Conservation (phyloP, 176 grass and related monocot species). For the Zoysia japonica region DNA sequence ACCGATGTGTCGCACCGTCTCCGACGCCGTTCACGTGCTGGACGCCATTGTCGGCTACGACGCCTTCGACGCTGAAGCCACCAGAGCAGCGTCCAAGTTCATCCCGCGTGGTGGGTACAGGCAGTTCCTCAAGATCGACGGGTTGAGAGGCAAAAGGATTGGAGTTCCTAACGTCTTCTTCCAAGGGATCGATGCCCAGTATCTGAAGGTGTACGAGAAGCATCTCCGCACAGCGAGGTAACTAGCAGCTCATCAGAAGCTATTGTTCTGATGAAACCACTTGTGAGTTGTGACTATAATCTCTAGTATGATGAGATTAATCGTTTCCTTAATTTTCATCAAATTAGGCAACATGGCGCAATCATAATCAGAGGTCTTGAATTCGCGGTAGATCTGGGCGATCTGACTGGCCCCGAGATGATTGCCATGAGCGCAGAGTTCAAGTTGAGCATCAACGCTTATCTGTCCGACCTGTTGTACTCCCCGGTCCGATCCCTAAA, state of each 20-base stretch:
- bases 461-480: slow-evolving; percentile 43
- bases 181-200: neutral
- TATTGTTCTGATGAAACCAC: too few relatives aligned
- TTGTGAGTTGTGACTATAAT: too few relatives aligned
- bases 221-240: slow-evolving; percentile 59
- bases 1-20: slow-evolving; percentile 55
- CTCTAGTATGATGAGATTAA: neutral
- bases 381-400: slow-evolving; percentile 27
- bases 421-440: slow-evolving; percentile 44
- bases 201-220: slow-evolving; percentile 9
- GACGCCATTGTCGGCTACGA: slow-evolving; percentile 66
- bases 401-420: rapidly evolving
- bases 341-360: slow-evolving; percentile 46
- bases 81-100: slow-evolving; percentile 41
- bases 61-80: slow-evolving; percentile 40
- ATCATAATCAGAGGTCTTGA: slow-evolving; percentile 42
- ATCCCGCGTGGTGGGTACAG: slow-evolving; percentile 52
- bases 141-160: slow-evolving; percentile 55
- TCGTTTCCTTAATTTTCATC: neutral
- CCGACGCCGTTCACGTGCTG: slow-evolving; percentile 55
- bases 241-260: too few relatives aligned
- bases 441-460: slow-evolving; percentile 46
- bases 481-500: slow-evolving; percentile 57
- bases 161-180: slow-evolving; percentile 43
- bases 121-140: slow-evolving; percentile 55